These are phyloP conservation scores for Sugiyamaella grinbergsii DNA, from an alignment of 1,139 yeast species.

Conservation along the genomic window DNA sequence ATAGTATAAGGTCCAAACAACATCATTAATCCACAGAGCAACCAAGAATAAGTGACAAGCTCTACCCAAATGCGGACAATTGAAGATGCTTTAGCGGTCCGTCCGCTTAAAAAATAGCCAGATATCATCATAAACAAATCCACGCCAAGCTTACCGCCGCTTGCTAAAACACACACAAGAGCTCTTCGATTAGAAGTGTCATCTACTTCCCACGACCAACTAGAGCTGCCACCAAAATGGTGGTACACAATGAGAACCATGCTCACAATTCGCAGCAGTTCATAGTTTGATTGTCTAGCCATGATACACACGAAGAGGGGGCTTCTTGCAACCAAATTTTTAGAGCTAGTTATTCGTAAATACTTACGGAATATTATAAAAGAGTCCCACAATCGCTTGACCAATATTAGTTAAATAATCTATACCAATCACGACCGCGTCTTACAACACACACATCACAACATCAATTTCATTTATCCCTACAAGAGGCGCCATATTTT, in stretches of 20 bases:
- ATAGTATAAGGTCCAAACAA: background rate
- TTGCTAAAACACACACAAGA: background rate
- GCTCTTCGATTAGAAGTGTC: background rate
- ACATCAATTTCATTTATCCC: too few species aligned
- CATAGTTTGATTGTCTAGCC: slow-evolving; percentile 21
- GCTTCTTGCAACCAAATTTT: too few species aligned
- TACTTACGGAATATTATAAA: too few species aligned
- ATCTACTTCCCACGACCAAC: slow-evolving; percentile 2
- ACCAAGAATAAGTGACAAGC: slow-evolving; percentile 10
- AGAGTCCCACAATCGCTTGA: too few species aligned
- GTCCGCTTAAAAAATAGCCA: slow-evolving; percentile 13
- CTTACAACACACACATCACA: too few species aligned
- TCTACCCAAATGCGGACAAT: slow-evolving; percentile 14
- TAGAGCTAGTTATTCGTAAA: too few species aligned
- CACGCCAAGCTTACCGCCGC: slow-evolving; percentile 18
- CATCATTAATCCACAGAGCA: background rate
- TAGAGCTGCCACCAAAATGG: background rate
- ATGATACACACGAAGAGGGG: too few species aligned
- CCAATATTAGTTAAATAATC: too few species aligned
- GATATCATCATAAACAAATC: slow-evolving; percentile 14
- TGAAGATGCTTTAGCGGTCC: slow-evolving; percentile 4
- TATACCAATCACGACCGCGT: too few species aligned
- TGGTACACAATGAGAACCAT: slow-evolving; percentile 23
- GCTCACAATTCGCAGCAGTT: slow-evolving; percentile 21
- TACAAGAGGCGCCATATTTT: too few species aligned